These are phyloP conservation scores for Escallonia herrerae DNA, from an alignment of 129 eudicot genomes.

Conservation along the genomic window DNA sequence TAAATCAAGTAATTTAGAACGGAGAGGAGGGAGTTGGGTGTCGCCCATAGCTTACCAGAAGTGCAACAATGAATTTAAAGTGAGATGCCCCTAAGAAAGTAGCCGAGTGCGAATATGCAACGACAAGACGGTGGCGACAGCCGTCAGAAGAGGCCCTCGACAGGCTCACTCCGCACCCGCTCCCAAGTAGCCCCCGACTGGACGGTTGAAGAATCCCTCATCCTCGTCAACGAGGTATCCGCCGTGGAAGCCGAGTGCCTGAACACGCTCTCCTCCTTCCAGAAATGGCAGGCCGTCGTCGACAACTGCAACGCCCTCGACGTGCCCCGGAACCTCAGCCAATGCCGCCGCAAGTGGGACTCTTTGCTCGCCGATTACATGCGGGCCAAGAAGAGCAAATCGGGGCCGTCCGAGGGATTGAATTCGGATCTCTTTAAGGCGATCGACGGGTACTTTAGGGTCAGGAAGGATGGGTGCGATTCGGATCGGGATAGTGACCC, in stretches of 20 bases:
- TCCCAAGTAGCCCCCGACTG: conserved; percentile 61
- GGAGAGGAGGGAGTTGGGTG: too few relatives aligned
- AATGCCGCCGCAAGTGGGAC: conserved; percentile 69
- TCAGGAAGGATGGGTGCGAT: conserved; percentile 6
- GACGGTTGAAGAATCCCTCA: conserved; percentile 55
- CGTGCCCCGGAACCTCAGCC: conserved; percentile 44
- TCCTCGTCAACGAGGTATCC: conserved; percentile 43
- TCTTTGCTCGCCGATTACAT: conserved; percentile 40
- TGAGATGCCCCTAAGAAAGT: too few relatives aligned
- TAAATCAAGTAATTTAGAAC: too few relatives aligned
- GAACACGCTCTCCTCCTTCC: conserved; percentile 52
- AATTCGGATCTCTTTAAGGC: conserved; percentile 40
- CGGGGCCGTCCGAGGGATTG: conserved; percentile 22
- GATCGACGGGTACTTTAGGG: conserved; percentile 26
- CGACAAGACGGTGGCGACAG: too few relatives aligned
- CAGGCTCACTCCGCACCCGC: conserved; percentile 50
- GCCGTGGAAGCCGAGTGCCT: conserved; percentile 56
- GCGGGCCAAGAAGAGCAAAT: conserved; percentile 20
- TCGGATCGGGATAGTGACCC: conserved; percentile 24
- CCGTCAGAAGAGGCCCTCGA: too few relatives aligned
- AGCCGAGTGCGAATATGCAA: too few relatives aligned
- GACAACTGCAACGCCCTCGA: conserved; percentile 63
- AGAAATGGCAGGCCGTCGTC: conserved; percentile 68
- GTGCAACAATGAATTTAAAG: too few relatives aligned
- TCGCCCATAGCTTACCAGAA: too few relatives aligned